Evolutionary conservation across 1,139 yeast genomes (phyloP).

Genomic region (Nakaseomyces sp.): DNA sequence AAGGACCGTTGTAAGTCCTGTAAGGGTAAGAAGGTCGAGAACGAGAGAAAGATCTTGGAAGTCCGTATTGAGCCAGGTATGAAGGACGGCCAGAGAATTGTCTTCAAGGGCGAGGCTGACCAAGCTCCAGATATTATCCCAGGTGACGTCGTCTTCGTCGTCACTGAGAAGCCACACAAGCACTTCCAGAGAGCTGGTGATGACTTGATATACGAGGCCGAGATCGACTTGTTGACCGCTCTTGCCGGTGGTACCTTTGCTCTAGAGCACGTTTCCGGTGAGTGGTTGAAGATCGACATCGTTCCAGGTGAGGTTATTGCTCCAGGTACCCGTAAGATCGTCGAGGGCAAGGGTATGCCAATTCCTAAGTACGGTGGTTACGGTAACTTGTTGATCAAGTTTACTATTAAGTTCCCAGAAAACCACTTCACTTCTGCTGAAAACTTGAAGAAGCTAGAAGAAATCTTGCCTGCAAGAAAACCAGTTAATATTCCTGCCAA

Average conservation of each 20-base stretch:
- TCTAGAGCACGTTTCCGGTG: constrained; percentile 80
- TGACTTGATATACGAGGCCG: constrained; percentile 77
- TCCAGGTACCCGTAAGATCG: constrained; percentile 73
- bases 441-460: constrained; percentile 54
- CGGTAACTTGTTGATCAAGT: constrained; percentile 66
- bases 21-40: constrained; percentile 77
- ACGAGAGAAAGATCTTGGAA: constrained; percentile 87
- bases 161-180: constrained; percentile 59
- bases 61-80: constrained; percentile 96
- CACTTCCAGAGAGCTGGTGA: constrained; percentile 48
- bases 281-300: constrained; percentile 71
- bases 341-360: constrained; percentile 97
- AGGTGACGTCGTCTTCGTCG: constrained; percentile 90
- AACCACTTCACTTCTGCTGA: constrained; percentile 58
- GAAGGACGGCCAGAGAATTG: constrained; percentile 88
- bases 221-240: constrained; percentile 86
- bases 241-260: constrained; percentile 92
- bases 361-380: constrained; percentile 64
- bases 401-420: constrained; percentile 63
- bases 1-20: constrained; percentile 86
- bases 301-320: constrained; percentile 89
- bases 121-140: constrained; percentile 93
- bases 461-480: constrained; percentile 58
- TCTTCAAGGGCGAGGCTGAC: constrained; percentile 93
- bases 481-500: constrained; percentile 47